Evolutionary conservation across 2,329 filamentous ascomycete species (phyloP).

Genomic region (Biscogniauxia marginata): DNA sequence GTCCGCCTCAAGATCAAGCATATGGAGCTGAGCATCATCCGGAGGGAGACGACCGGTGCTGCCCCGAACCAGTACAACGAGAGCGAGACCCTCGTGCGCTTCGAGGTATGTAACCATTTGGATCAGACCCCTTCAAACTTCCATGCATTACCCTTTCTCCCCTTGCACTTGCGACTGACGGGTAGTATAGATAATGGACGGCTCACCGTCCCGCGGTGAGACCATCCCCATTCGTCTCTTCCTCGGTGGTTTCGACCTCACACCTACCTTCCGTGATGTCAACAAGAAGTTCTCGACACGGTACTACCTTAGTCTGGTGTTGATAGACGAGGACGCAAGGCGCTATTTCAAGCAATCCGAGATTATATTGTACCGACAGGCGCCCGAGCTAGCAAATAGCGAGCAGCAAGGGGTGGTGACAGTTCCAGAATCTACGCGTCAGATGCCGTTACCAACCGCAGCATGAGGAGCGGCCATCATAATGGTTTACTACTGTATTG

Average conservation of each 20-base stretch:
- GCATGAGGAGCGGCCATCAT: constrained; percentile 13
- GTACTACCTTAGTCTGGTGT: constrained; percentile 93
- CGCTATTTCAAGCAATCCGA: constrained; percentile 99
- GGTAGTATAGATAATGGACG: constrained; percentile 85
- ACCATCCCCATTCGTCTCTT: constrained; percentile 97
- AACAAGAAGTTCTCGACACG: constrained; percentile 99
- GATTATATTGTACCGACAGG: constrained; percentile 92
- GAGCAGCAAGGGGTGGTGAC: constrained; percentile 47
- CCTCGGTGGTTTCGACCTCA: constrained; percentile 95
- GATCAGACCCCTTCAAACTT: neutral
- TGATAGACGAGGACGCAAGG: constrained; percentile 95
- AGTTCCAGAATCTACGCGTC: constrained; percentile 34
- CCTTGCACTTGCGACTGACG: constrained; percentile 3
- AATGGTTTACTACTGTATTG: neutral
- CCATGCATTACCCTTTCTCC: neutral
- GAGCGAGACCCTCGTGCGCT: constrained; percentile 94
- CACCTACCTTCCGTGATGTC: constrained; percentile 96
- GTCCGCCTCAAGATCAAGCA: constrained; percentile 99
- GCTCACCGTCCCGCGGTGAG: constrained; percentile 90
- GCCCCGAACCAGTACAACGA: constrained; percentile 99
- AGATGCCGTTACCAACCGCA: constrained; percentile 24
- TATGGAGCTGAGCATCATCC: constrained; percentile 98
- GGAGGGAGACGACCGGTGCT: constrained; percentile 92
- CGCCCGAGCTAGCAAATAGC: constrained; percentile 53
- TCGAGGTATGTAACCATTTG: constrained; percentile 66